Percentiles rank a stretch among this genome's conserved stretches.
Evolutionary conservation across 2,329 filamentous ascomycete species (phyloP).

Genomic region (Dichotomopilus funicola): DNA sequence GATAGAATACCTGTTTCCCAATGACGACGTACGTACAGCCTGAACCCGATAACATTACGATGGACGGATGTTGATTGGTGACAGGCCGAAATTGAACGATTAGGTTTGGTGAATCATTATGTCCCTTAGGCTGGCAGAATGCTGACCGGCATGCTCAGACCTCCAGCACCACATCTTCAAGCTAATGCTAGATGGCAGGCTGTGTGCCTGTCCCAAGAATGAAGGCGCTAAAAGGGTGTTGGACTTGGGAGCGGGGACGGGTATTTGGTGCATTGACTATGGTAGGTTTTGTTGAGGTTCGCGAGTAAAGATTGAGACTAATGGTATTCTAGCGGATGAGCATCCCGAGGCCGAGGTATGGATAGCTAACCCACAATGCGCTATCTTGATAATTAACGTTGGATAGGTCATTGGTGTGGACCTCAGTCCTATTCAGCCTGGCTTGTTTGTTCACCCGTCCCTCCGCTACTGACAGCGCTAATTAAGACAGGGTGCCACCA

Average conservation of each 20-base stretch:
- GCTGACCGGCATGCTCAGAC: slow-evolving; percentile 7
- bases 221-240: slow-evolving; percentile 18
- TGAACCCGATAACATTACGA: too few relatives aligned
- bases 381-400: too few relatives aligned
- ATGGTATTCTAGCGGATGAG: slow-evolving; percentile 4
- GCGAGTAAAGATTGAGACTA: neutral
- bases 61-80: too few relatives aligned
- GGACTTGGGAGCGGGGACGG: slow-evolving; percentile 20
- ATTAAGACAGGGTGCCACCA: slow-evolving; percentile 13
- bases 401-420: slow-evolving; percentile 17
- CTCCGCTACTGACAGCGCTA: too few relatives aligned
- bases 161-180: slow-evolving; percentile 20
- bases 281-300: neutral
- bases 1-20: slow-evolving; percentile 3
- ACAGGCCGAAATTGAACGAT: neutral
- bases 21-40: neutral
- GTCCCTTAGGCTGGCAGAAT: neutral
- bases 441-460: neutral
- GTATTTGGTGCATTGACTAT: slow-evolving; percentile 22
- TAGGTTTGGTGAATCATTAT: neutral
- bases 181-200: slow-evolving; percentile 15
- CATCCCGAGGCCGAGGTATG: slow-evolving; percentile 18
- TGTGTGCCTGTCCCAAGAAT: slow-evolving; percentile 15
- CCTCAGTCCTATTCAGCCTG: slow-evolving; percentile 15
- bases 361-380: too few relatives aligned